A percentile compares a stretch with the other conserved stretches of the same genome.
Evolutionary conservation across 1,139 yeast genomes (phyloP).

Genomic region (Protomyces lactucae-debilis): DNA sequence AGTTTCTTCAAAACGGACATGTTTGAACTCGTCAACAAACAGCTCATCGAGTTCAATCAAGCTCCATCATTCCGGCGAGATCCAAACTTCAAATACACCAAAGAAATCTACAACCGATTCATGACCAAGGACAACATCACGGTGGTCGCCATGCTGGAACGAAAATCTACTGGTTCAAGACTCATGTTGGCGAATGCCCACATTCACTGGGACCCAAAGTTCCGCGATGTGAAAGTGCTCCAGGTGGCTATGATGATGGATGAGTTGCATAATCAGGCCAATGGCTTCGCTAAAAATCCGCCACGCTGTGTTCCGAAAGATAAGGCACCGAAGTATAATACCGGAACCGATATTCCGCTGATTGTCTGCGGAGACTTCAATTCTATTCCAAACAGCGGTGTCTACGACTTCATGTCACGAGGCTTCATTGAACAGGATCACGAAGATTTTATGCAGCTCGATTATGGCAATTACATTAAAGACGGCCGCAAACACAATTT

Average conservation of each 20-base stretch:
- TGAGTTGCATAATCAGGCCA: conserved; percentile 56
- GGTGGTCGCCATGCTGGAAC: conserved; percentile 70
- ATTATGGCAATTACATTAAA: conserved; percentile 85
- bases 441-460: conserved; percentile 75
- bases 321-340: conserved; percentile 45
- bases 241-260: conserved; percentile 90
- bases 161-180: conserved; percentile 63
- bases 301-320: conserved; percentile 29
- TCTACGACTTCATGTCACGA: conserved; percentile 77
- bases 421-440: conserved; percentile 68
- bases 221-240: conserved; percentile 90
- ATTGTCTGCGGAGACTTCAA: conserved; percentile 94
- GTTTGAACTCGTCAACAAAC: conserved; percentile 67
- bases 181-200: conserved; percentile 83
- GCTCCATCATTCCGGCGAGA: conserved; percentile 58
- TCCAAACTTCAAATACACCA: conserved; percentile 85
- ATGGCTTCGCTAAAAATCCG: conserved; percentile 44
- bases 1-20: conserved; percentile 68
- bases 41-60: conserved; percentile 77
- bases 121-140: conserved; percentile 96
- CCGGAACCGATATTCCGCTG: conserved; percentile 63
- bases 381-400: conserved; percentile 82
- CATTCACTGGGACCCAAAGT: conserved; percentile 97
- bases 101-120: conserved; percentile 90
- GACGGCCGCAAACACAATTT: conserved; percentile 82